phyloP scores from a whole-genome alignment of 148 eudicot species.

The Nepenthes mirabilis region DNA sequence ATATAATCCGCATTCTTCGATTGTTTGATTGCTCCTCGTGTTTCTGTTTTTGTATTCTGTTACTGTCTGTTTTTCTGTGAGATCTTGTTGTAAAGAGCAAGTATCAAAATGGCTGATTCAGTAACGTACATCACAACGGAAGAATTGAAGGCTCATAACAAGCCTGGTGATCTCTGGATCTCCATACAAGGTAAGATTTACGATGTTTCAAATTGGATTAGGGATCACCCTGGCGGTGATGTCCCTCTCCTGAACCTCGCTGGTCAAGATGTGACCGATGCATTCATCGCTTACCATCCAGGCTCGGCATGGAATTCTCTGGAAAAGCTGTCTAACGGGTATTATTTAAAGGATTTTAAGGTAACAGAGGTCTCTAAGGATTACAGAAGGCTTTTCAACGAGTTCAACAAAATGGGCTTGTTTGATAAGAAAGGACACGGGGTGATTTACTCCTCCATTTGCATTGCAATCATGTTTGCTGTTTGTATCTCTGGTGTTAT shows the following conservation, averaged over 20 bases:
- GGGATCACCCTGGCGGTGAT: constrained; percentile 76
- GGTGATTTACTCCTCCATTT: constrained; percentile 20
- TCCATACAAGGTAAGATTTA: constrained; percentile 83
- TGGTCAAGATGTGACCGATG: constrained; percentile 91
- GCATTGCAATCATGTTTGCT: constrained; percentile 27
- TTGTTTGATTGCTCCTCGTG: too few relatives aligned
- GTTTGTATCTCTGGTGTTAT: constrained; percentile 45
- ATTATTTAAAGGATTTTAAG: constrained; percentile 36
- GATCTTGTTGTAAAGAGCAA: too few relatives aligned
- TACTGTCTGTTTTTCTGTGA: too few relatives aligned
- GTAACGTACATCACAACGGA: constrained; percentile 56
- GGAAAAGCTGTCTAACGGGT: constrained; percentile 58
- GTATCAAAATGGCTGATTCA: constrained; percentile 17
- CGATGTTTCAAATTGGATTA: constrained; percentile 68
- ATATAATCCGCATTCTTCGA: too few relatives aligned
- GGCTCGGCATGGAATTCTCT: constrained; percentile 63
- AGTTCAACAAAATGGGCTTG: constrained; percentile 50
- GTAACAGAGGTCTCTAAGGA: constrained; percentile 68
- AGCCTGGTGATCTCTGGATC: constrained; percentile 68
- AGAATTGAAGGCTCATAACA: constrained; percentile 57
- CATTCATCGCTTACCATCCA: constrained; percentile 88
- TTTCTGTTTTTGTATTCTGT: too few relatives aligned
- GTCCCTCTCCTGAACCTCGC: constrained; percentile 38
- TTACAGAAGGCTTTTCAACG: constrained; percentile 43
- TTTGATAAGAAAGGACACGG: constrained; percentile 76